Conservation (phyloP, 169 alveolate species). For the Plasmodium berghei region DNA sequence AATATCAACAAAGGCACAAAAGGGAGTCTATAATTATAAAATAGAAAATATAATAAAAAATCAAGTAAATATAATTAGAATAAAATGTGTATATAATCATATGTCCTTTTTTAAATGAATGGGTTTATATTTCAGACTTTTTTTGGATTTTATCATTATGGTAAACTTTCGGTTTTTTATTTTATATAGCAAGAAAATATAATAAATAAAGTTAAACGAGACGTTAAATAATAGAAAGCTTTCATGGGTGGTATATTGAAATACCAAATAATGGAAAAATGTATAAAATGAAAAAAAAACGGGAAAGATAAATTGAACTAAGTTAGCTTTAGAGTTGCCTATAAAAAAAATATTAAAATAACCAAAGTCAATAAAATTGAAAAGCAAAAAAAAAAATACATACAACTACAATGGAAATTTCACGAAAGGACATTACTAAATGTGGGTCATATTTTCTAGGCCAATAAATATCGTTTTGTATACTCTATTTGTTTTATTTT, state of each 20-base stretch:
- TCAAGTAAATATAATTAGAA: conserved; percentile 21
- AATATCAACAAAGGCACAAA: conserved; percentile 66
- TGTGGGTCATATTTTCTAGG: background rate
- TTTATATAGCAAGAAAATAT: conserved; percentile 54
- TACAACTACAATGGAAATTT: background rate
- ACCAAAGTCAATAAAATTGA: background rate
- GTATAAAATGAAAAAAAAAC: conserved; percentile 8
- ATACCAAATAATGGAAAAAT: background rate
- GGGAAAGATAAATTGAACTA: background rate
- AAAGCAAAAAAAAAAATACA: conserved; percentile 7
- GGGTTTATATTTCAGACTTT: background rate
- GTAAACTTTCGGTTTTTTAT: background rate
- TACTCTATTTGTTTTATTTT: conserved; percentile 15
- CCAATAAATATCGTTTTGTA: background rate
- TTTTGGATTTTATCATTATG: background rate
- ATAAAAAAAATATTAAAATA: conserved; percentile 7
- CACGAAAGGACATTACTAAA: background rate
- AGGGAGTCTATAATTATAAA: conserved; percentile 62
- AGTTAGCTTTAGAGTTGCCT: conserved; percentile 72
- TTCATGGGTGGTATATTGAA: background rate
- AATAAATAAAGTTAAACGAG: conserved; percentile 8
- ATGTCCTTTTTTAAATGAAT: background rate
- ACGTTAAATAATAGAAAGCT: background rate
- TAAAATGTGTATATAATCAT: background rate
- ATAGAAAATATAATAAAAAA: conserved; percentile 67